These are phyloP conservation scores for Mortierella sp. DNA, from an alignment of 371 early-diverging fungal species.

Conservation along the genomic window DNA sequence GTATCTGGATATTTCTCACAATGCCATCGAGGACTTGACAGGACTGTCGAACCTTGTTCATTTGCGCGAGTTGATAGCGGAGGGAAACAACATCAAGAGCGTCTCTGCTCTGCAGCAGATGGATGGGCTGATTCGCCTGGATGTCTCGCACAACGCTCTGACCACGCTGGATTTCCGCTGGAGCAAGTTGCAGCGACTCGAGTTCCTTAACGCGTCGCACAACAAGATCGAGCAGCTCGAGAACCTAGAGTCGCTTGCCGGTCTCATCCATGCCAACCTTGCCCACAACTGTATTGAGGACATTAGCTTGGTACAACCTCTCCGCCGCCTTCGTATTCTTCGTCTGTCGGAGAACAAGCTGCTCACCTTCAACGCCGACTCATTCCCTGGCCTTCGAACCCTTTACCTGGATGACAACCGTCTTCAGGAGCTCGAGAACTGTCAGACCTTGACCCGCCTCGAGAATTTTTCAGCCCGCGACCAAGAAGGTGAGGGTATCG, in stretches of 20 bases:
- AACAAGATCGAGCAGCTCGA: constrained; percentile 67
- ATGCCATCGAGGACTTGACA: constrained; percentile 61
- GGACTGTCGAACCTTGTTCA: constrained; percentile 56
- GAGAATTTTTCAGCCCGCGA: constrained; percentile 69
- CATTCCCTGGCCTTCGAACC: constrained; percentile 65
- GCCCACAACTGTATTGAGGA: constrained; percentile 68
- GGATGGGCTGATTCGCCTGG: constrained; percentile 60
- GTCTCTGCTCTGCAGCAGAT: constrained; percentile 61
- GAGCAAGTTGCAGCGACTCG: constrained; percentile 61
- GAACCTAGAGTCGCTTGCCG: constrained; percentile 59
- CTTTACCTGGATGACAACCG: constrained; percentile 71
- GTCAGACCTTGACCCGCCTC: constrained; percentile 58
- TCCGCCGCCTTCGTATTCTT: constrained; percentile 60
- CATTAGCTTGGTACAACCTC: constrained; percentile 59
- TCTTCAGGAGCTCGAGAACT: constrained; percentile 62
- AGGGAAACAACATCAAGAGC: constrained; percentile 63
- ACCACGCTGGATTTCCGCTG: constrained; percentile 58
- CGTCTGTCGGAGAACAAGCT: constrained; percentile 66
- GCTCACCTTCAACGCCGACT: constrained; percentile 61
- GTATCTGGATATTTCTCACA: constrained; percentile 66
- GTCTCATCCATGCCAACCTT: constrained; percentile 61
- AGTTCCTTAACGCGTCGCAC: constrained; percentile 66
- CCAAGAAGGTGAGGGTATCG: constrained; percentile 66
- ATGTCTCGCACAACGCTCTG: constrained; percentile 63
- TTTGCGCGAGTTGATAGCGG: constrained; percentile 63